These are phyloP conservation scores for Carex scoparia DNA, from an alignment of 176 grass and related monocot genomes.

Conservation along the genomic window DNA sequence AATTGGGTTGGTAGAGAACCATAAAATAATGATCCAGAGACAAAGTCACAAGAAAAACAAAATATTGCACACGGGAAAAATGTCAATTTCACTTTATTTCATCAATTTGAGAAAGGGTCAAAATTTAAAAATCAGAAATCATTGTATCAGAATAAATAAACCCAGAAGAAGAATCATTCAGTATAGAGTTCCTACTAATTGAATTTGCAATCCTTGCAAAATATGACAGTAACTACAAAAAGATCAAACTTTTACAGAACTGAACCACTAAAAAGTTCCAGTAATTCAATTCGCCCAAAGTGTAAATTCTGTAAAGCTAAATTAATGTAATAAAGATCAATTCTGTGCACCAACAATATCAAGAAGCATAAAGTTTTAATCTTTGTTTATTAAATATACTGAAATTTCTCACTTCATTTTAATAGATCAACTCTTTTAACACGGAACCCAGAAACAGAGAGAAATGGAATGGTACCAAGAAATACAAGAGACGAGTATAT, in stretches of 20 bases:
- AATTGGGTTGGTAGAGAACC: neutral
- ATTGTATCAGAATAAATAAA: conserved; percentile 25
- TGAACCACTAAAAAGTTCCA: neutral
- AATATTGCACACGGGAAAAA: conserved; percentile 13
- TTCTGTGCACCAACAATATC: neutral
- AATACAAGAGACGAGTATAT: neutral
- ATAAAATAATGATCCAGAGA: conserved; percentile 14
- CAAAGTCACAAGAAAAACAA: conserved; percentile 5
- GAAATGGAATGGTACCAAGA: neutral
- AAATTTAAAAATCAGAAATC: conserved; percentile 15
- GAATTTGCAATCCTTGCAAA: conserved; percentile 13
- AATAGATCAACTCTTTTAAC: neutral
- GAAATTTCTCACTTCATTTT: neutral
- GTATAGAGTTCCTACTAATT: neutral
- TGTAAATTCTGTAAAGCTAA: neutral
- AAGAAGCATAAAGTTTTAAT: neutral
- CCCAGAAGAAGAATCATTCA: neutral
- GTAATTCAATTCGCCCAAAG: neutral
- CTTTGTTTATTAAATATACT: neutral
- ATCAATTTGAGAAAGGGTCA: neutral
- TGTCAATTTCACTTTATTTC: neutral
- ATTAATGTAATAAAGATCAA: neutral
- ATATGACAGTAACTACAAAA: conserved; percentile 7
- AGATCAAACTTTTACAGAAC: neutral
- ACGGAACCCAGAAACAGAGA: neutral